A percentile compares a stretch with the other conserved stretches of the same genome.
phyloP scores from a whole-genome alignment of 73 alveolate species.

The Tetrahymena borealis region DNA sequence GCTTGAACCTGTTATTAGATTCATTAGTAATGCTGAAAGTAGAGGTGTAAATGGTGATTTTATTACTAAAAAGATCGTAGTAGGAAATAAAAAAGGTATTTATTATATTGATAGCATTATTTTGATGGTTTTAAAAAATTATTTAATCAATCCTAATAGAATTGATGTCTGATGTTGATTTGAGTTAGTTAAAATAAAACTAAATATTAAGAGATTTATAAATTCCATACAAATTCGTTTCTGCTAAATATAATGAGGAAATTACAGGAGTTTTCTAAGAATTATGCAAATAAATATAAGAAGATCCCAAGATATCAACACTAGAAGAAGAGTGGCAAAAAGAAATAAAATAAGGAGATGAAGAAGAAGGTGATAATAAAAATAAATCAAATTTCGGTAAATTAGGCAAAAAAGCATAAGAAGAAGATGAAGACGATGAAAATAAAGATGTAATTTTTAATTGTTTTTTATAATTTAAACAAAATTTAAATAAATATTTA shows the following conservation, averaged over 20 bases:
- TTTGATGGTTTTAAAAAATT: background rate
- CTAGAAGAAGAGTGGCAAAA: background rate
- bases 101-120: background rate
- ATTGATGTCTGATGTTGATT: background rate
- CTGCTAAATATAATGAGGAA: background rate
- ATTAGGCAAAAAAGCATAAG: background rate
- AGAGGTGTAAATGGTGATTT: background rate
- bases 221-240: background rate
- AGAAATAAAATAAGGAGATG: background rate
- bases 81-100: background rate
- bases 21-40: background rate
- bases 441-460: background rate
- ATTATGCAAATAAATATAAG: background rate
- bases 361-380: background rate
- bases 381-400: background rate
- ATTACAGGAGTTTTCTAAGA: background rate
- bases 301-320: background rate
- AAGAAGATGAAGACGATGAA: background rate
- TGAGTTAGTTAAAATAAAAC: background rate
- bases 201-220: background rate
- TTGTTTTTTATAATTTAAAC: background rate
- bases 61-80: background rate
- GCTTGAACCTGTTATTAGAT: background rate
- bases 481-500: background rate
- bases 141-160: background rate